These are phyloP conservation scores for Eucalyptus pauciflora DNA, from an alignment of 345 rosid species.

Conservation along the genomic window DNA sequence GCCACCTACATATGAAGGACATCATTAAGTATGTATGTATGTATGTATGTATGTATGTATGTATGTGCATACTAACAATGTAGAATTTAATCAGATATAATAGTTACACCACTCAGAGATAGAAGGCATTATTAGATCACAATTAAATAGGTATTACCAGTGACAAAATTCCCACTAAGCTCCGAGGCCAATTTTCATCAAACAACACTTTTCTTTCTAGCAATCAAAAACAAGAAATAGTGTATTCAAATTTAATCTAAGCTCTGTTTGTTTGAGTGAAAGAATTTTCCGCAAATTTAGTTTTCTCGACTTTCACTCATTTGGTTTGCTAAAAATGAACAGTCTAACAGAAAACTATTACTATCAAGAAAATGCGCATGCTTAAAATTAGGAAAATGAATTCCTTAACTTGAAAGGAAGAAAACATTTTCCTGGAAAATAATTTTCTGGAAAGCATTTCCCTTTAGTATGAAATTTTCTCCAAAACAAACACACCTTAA, in stretches of 20 bases:
- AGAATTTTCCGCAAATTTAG: neutral
- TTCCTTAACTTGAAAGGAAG: neutral
- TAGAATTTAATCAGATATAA: neutral
- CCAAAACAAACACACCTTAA: neutral
- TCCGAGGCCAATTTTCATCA: neutral
- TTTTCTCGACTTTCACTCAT: neutral
- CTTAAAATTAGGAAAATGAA: neutral
- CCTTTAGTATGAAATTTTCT: neutral
- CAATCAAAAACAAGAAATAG: neutral
- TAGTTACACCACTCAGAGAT: neutral
- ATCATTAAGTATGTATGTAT: neutral
- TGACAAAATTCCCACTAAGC: neutral
- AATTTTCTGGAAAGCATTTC: neutral
- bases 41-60: neutral
- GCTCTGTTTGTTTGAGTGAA: neutral
- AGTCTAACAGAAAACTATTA: neutral
- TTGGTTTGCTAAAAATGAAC: neutral
- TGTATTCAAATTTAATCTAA: neutral
- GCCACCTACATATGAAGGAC: constrained; percentile 31
- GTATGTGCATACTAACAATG: neutral
- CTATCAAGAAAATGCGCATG: neutral
- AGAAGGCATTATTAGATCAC: neutral
- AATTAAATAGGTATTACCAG: neutral
- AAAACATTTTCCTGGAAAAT: neutral
- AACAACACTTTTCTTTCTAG: neutral